Evolutionary conservation across 2,329 filamentous ascomycete species (phyloP).

Genomic region (Penicillium sp.): DNA sequence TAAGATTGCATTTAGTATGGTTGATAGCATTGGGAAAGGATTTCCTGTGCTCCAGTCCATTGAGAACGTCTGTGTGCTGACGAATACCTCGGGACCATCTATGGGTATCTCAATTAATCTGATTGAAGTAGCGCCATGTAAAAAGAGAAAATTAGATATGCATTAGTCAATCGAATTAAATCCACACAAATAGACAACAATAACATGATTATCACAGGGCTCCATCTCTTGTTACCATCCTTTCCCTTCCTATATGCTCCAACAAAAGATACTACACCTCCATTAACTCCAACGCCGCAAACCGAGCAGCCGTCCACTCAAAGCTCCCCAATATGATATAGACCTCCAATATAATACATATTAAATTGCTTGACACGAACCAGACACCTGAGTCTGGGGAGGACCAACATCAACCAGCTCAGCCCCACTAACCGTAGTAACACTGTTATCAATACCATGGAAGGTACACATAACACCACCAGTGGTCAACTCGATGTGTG

Average conservation of each 20-base stretch:
- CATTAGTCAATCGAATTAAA: background rate
- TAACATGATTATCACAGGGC: background rate
- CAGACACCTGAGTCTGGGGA: slow-evolving; percentile 12
- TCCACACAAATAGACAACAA: background rate
- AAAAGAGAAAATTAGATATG: background rate
- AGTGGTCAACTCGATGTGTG: slow-evolving; percentile 8
- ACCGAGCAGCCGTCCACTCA: background rate
- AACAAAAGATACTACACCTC: background rate
- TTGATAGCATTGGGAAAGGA: no score
- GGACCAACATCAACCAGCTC: slow-evolving; percentile 15
- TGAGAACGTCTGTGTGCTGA: no score
- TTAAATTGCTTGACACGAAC: background rate
- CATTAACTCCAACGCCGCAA: background rate
- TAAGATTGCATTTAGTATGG: no score
- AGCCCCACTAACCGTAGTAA: slow-evolving; percentile 8
- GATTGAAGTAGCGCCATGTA: no score
- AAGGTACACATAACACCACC: slow-evolving; percentile 7
- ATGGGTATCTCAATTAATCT: no score
- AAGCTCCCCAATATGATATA: background rate
- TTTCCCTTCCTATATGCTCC: background rate
- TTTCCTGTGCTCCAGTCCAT: no score
- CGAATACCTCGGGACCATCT: no score
- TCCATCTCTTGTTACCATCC: background rate
- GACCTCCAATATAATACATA: background rate
- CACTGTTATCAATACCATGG: slow-evolving; percentile 11